Evolutionary conservation across 2,329 filamentous ascomycete species (phyloP).

Genomic region (Knoxdaviesia capensis): DNA sequence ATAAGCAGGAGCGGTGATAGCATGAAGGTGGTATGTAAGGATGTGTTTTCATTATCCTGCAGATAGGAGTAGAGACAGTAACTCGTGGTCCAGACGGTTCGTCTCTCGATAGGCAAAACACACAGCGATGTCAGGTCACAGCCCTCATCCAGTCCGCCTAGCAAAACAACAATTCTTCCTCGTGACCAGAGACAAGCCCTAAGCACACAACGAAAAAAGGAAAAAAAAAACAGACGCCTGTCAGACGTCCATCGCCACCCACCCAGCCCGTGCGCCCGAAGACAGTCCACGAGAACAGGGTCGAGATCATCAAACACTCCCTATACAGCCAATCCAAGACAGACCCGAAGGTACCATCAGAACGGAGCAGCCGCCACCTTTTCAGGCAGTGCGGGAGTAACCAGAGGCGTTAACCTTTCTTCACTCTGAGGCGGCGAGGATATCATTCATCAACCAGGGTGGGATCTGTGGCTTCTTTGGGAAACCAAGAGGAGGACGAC

Average conservation of each 20-base stretch:
- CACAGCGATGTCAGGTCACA: too few relatives aligned
- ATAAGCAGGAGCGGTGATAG: too few relatives aligned
- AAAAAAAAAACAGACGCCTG: conserved; percentile 36
- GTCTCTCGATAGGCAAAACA: too few relatives aligned
- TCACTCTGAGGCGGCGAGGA: conserved; percentile 85
- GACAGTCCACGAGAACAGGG: conserved; percentile 48
- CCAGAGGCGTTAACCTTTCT: conserved; percentile 25
- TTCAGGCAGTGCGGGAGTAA: conserved; percentile 39
- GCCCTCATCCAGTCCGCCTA: too few relatives aligned
- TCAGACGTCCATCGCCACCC: conserved; percentile 82
- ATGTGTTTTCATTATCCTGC: too few relatives aligned
- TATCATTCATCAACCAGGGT: conserved; percentile 88
- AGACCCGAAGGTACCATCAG: conserved; percentile 5
- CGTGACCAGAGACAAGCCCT: conserved; percentile 23
- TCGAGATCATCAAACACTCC: conserved; percentile 88
- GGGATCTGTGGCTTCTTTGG: conserved; percentile 82
- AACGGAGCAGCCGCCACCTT: conserved; percentile 30
- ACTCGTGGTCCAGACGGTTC: too few relatives aligned
- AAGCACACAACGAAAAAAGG: conserved; percentile 21
- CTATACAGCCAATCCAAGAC: conserved; percentile 39
- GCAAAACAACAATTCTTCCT: conserved; percentile 24
- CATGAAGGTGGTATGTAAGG: too few relatives aligned
- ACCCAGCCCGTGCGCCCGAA: conserved; percentile 60
- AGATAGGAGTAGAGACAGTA: too few relatives aligned
- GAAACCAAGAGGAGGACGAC: conserved; percentile 81